Evolutionary conservation across 1,139 yeast species (phyloP), one percentile per base, ranked within the genome.

Genomic region (Blastobotrys apis): DNA sequence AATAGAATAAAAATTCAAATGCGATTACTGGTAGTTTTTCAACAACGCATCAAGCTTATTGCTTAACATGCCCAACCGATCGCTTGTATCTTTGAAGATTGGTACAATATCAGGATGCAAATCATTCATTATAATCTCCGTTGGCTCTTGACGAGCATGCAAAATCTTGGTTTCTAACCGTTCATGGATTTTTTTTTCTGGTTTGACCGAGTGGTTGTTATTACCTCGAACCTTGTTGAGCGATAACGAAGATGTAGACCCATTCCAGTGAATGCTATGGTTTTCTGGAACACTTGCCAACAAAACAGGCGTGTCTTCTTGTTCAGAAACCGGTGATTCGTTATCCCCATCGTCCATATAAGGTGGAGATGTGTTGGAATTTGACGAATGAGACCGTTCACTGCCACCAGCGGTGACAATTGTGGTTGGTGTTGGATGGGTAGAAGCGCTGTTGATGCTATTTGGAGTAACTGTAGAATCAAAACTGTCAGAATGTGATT

Each of bases 91-190:
- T 40, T 56, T 52, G 42, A 52, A 61, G 16, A 61, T 53, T 5
- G 61, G 61, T 15, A 53, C 54, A 40, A 61, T 60, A 16, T 59
- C 63, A 2, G 65, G 65, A 44, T 61, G 65, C 35, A 60, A 47
- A 30, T 51, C 51, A 27, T 33, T 47, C 40, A 23, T 23, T 10
- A 23, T 4, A 29, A 35, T 38, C 29, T 38, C 29, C 12, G 32
- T 19, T 13, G 41, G 41, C 16, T 38, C 32, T 31, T 38, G 41
- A 16, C 21, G 35, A 16, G 21, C 32, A 10, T 34, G 37, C 12
- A 39, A 17, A 19, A 25, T 20, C 32, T 39, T 39, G 4, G 42
- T 39, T 17, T 39, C 42, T 17, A 39, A 34, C 8, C 23, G 37
- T 3, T 21, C 32, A 29, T 29, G 32, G n/a, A n/a, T n/a, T 6